Evolutionary conservation across 306 rosid genomes (phyloP).

Genomic region (Malus domestica): DNA sequence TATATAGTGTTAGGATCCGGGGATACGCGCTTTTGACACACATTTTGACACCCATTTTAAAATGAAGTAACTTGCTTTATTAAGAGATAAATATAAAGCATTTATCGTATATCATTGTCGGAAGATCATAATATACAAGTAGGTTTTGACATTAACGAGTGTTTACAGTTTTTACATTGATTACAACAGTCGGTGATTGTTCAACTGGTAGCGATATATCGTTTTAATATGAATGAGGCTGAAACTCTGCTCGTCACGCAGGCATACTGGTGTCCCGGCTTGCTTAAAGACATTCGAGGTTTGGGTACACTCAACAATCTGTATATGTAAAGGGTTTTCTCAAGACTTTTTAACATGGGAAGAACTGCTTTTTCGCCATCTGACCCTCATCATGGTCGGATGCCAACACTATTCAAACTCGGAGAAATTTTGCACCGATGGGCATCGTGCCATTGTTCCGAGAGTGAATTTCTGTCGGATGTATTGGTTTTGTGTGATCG

Average conservation of each 20-base stretch:
- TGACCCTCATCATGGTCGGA: background rate
- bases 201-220: too few species aligned
- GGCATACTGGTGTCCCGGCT: conserved; percentile 17
- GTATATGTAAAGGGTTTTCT: background rate
- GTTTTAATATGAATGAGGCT: background rate
- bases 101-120: too few species aligned
- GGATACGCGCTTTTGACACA: too few species aligned
- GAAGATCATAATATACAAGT: background rate
- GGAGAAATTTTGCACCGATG: background rate
- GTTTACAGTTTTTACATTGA: background rate
- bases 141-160: background rate
- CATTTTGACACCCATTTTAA: too few species aligned
- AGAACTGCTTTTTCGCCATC: background rate
- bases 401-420: background rate
- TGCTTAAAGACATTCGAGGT: conserved; percentile 4
- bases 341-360: background rate
- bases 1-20: too few species aligned
- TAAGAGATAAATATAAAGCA: background rate
- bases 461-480: background rate
- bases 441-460: background rate
- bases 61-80: too few species aligned
- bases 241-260: conserved; percentile 4
- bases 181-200: too few species aligned
- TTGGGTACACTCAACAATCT: background rate
- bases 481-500: background rate